These are phyloP conservation scores for Chrysoporthe deuterocubensis DNA, from an alignment of 2,329 filamentous ascomycete genomes.

Conservation along the genomic window DNA sequence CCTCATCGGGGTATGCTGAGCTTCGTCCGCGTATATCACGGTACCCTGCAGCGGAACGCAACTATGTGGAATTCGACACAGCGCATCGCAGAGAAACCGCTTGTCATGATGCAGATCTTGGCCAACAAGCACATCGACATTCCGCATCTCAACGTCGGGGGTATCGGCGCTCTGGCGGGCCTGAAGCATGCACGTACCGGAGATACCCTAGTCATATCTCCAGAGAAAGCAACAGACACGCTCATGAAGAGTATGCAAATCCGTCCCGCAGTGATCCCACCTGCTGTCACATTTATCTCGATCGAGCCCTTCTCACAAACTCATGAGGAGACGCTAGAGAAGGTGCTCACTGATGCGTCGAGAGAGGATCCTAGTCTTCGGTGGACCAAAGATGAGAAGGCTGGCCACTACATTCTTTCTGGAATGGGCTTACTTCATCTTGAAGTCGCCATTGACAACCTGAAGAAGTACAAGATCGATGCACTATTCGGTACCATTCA, in stretches of 20 bases:
- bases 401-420: constrained; percentile 88
- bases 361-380: constrained; percentile 92
- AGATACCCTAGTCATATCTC: constrained; percentile 83
- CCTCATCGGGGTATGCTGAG: constrained; percentile 83
- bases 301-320: constrained; percentile 71
- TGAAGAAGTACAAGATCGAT: constrained; percentile 86
- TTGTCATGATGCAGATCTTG: constrained; percentile 85
- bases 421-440: constrained; percentile 97
- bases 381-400: constrained; percentile 83
- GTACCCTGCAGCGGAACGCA: constrained; percentile 73
- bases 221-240: constrained; percentile 65
- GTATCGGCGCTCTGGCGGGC: constrained; percentile 92
- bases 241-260: constrained; percentile 78
- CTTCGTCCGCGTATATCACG: constrained; percentile 91
- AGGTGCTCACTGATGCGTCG: constrained; percentile 76
- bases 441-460: constrained; percentile 86
- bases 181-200: constrained; percentile 91
- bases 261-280: constrained; percentile 84
- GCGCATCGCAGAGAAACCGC: constrained; percentile 75
- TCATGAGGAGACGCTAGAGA: constrained; percentile 77
- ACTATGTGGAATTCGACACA: constrained; percentile 88
- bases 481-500: constrained; percentile 88
- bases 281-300: constrained; percentile 95
- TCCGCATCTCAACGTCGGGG: constrained; percentile 76
- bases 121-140: constrained; percentile 87